Base-by-base conservation (phyloP, 371 early-diverging fungal genomes). In the Cokeromyces recurvatus region DNA sequence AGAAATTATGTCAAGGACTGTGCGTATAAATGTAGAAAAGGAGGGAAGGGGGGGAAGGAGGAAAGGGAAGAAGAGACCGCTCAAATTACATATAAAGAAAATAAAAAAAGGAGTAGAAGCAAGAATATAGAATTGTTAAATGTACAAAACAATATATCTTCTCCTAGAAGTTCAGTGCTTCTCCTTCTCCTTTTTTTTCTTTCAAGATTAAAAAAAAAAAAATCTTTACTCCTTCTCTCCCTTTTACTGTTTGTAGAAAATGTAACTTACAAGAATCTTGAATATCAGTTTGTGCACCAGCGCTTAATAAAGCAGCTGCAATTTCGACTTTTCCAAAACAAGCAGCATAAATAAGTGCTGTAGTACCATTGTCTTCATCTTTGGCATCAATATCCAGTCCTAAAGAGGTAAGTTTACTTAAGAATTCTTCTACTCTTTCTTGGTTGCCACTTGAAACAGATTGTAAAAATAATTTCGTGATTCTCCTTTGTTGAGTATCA, bases 391-490 rank as follows among this genome's bases (percentile, higher is more conserved):
- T 68, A 60, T 91, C 89, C n/a, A n/a, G n/a, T n/a, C n/a, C n/a
- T n/a, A n/a, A n/a, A 43, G 91, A 78, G 69, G 73, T 85, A 16
- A 75, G 62, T 12, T 56, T 60, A 19, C 72, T 65, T 46, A 87
- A 75, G 44, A 87, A 65, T 38, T 68, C 48, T 23, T 81, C 80
- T 12, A 95, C 91, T 77, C 88, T 88, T 72, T 95, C 95, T 67
- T 95, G 81, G 57, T 95, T 94, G 51, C 94, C 95, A 37, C 88
- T 91, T 43, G 97, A 80, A 14, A 78, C 75, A 16, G 84, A 77
- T 36, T 80, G 70, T 22, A 38, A 24, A 32, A 38, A 45, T 8
- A 34, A 14, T 34, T 52, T 44, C 3, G 36, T 70, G 51, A 82
- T 79, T 43, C 69, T 65, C 48, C 80, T 54, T 58, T 90, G 81